Base-by-base conservation (phyloP, 768 basidiomycete species). In the Hygrocybe punicea region DNA sequence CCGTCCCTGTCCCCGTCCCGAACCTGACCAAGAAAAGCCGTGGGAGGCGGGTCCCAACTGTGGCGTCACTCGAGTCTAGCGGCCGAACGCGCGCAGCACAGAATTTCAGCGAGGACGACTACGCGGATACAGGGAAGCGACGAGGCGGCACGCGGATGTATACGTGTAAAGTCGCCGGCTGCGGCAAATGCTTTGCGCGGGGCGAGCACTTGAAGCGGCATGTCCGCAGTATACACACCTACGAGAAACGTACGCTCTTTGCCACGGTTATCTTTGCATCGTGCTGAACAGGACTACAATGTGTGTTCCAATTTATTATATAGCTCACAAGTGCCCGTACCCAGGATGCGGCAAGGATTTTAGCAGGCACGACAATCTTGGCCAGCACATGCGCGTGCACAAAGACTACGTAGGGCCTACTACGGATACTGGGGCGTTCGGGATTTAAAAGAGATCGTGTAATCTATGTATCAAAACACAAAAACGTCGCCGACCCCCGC, bases 191-290 rank as follows among this genome's bases (percentile, higher is more conserved):
- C 63, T 95, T 96, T 71, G 85, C 87, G 35, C 80, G 93, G 29
- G 87, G 88, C 19, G 93, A 96, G 71, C 93, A 96, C 69, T 73
- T 96, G 60, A 94, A 94, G 78, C 77, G 93, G 60, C 93, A 95
- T 69, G 81, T 94, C 39, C 74, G 91, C 62, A 88, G 87, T 65
- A 92, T 95, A 53, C 93, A 95, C 72, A 93, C 93, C 21, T 83
- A 93, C 70, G 92, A 94, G 69, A 93, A 92, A 77, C 93, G 93
- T 94, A 67, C 71, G 91, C 81, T 17, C 25, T 13, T 58, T 42
- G 34, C 51, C 40, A 40, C 56, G 63, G 48, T 45, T 4, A 24
- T 39, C 37, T 47, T 13, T 58, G 19, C 29, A 3, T 17, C 46
- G 37, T 45, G 44, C 8, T 45, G 59, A 46, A 19, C 37, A 23